phyloP scores from a whole-genome alignment of 2,329 filamentous ascomycete species.

The Sarocladium kiliense region DNA sequence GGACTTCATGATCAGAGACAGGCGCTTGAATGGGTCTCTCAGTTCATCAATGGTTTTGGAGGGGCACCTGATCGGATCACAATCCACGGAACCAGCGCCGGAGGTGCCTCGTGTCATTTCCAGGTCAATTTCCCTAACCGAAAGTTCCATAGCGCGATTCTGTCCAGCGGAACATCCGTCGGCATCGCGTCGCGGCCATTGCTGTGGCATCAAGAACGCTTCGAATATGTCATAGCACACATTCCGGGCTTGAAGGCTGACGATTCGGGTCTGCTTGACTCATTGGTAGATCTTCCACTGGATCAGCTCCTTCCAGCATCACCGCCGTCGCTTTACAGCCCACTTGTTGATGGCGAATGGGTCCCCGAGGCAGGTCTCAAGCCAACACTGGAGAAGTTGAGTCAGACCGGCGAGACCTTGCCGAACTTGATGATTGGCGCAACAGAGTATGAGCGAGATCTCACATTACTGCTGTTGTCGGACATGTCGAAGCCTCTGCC shows the following conservation, averaged over 20 bases:
- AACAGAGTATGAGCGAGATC: slow-evolving; percentile 4
- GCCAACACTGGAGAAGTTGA: background rate
- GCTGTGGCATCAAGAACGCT: background rate
- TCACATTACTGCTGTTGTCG: background rate
- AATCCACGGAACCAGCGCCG: background rate
- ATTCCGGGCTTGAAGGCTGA: background rate
- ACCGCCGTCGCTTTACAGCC: slow-evolving; percentile 2
- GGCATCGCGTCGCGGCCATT: background rate
- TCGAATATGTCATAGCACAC: background rate
- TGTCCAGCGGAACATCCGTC: background rate
- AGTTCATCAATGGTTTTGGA: slow-evolving; percentile 1
- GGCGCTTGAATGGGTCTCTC: slow-evolving; percentile 6
- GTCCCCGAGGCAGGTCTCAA: background rate
- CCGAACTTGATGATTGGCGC: slow-evolving; percentile 2
- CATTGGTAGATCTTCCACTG: background rate
- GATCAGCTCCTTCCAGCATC: background rate
- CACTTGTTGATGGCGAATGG: slow-evolving; percentile 1
- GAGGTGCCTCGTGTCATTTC: slow-evolving; percentile 4
- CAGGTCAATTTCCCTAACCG: slow-evolving; percentile 2
- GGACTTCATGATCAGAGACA: slow-evolving; percentile 5
- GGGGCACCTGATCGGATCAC: background rate
- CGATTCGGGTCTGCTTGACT: background rate
- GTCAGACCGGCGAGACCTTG: background rate
- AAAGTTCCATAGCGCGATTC: background rate
- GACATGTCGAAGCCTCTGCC: slow-evolving; percentile 4